Conservation (phyloP, 176 grass and related monocot genomes). For the Puccinellia tenuiflora region DNA sequence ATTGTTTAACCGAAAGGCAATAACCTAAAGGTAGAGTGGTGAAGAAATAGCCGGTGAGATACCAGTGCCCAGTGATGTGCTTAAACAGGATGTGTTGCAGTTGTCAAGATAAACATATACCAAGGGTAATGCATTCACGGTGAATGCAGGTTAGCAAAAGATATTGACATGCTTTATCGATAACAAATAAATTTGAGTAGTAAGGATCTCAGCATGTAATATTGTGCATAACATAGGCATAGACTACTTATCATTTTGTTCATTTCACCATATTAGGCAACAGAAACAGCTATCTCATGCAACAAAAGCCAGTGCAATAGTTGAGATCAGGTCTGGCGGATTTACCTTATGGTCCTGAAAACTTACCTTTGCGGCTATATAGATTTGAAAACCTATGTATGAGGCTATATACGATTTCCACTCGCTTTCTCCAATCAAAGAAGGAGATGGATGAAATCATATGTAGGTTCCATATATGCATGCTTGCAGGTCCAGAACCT, state of each 20-base stretch:
- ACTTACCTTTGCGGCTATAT: not conserved
- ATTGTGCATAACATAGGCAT: not conserved
- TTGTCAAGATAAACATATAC: not conserved
- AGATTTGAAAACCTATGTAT: not conserved
- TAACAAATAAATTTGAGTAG: not conserved
- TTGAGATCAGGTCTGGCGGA: not conserved
- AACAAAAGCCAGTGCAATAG: not conserved
- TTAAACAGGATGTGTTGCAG: not conserved
- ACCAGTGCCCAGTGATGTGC: not conserved
- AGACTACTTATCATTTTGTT: not conserved
- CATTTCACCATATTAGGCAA: not conserved
- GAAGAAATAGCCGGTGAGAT: not conserved
- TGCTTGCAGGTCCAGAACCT: not conserved
- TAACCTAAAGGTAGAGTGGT: not conserved
- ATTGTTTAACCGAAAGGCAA: not conserved
- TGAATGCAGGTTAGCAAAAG: not conserved
- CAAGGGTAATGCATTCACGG: not conserved
- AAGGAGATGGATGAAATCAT: not conserved
- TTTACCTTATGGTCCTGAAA: not conserved
- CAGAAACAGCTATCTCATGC: not conserved
- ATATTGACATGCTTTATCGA: slow-evolving; percentile 5
- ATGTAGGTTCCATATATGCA: not conserved
- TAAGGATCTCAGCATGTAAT: not conserved
- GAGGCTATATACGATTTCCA: not conserved
- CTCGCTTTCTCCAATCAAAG: not conserved